Conservation (phyloP, 176 grass and related monocot genomes). For the Paspalum vaginatum region DNA sequence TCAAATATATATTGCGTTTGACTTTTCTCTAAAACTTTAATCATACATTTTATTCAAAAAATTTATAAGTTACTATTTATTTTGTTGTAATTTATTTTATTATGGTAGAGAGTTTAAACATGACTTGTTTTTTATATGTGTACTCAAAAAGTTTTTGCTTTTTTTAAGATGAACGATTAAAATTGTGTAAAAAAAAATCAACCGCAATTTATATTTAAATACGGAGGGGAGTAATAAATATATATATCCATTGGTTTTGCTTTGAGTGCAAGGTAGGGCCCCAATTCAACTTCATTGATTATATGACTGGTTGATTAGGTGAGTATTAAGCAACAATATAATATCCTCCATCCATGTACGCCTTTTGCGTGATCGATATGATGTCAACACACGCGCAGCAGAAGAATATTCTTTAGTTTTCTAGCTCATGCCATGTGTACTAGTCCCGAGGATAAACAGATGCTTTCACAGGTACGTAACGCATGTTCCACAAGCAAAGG, state of each 20-base stretch:
- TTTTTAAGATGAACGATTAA: too few species aligned
- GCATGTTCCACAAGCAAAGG: constrained; percentile 25
- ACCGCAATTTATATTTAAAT: too few species aligned
- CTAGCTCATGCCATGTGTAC: not conserved
- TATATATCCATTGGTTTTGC: not conserved
- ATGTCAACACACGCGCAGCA: constrained; percentile 9
- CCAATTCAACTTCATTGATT: not conserved
- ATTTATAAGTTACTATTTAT: too few species aligned
- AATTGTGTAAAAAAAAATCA: too few species aligned
- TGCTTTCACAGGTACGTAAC: constrained; percentile 29
- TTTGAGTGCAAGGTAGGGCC: constrained; percentile 26
- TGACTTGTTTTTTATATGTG: too few species aligned
- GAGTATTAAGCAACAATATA: not conserved
- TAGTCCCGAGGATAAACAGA: constrained; percentile 22
- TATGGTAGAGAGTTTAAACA: too few species aligned
- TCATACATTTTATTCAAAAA: too few species aligned
- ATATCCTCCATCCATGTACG: not conserved
- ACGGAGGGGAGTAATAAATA: too few species aligned
- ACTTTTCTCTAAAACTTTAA: too few species aligned
- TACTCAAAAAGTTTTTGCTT: too few species aligned
- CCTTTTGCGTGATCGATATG: too few species aligned
- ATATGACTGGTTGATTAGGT: not conserved
- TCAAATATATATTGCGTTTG: not conserved
- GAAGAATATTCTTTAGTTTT: constrained; percentile 3
- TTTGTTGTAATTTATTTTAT: too few species aligned